Evolutionary conservation across 208 protist species (phyloP).

Genomic region (Trypanosoma grayi): DNA sequence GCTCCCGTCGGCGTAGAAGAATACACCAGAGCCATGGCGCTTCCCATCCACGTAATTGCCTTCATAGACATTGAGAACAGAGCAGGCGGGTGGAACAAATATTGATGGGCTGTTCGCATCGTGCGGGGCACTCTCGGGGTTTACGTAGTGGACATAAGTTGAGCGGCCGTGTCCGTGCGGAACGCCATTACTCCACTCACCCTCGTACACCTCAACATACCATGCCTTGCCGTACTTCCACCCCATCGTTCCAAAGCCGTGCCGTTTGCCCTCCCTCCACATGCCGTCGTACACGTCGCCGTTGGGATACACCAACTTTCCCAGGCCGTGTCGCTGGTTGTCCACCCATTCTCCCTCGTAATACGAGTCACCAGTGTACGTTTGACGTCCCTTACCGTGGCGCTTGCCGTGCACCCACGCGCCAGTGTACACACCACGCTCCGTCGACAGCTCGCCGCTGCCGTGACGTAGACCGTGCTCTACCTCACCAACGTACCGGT

Average conservation of each 20-base stretch:
- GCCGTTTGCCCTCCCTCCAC: constrained; percentile 29
- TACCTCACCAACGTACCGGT: constrained; percentile 61
- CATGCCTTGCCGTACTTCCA: constrained; percentile 41
- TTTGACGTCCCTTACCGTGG: constrained; percentile 62
- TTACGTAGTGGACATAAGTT: constrained; percentile 43
- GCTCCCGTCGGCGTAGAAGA: constrained; percentile 88
- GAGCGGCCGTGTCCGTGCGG: constrained; percentile 75
- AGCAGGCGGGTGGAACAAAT: constrained; percentile 37
- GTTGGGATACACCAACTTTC: constrained; percentile 30
- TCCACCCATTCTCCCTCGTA: constrained; percentile 77
- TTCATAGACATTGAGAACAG: constrained; percentile 76
- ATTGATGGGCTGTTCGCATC: constrained; percentile 14
- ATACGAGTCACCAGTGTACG: constrained; percentile 54
- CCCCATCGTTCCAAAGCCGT: constrained; percentile 74
- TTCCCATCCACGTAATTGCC: constrained; percentile 52
- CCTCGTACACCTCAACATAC: constrained; percentile 77
- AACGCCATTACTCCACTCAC: constrained; percentile 57
- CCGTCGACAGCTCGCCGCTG: constrained; percentile 52
- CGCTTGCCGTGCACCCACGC: constrained; percentile 61
- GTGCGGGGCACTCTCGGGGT: neutral
- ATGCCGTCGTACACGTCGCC: constrained; percentile 31
- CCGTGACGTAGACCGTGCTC: constrained; percentile 74
- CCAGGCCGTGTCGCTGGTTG: constrained; percentile 47
- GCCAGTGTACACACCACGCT: constrained; percentile 64
- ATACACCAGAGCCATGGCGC: constrained; percentile 69